Evolutionary conservation across 2,329 filamentous ascomycete species (phyloP).

Genomic region (Colletotrichum sp.): DNA sequence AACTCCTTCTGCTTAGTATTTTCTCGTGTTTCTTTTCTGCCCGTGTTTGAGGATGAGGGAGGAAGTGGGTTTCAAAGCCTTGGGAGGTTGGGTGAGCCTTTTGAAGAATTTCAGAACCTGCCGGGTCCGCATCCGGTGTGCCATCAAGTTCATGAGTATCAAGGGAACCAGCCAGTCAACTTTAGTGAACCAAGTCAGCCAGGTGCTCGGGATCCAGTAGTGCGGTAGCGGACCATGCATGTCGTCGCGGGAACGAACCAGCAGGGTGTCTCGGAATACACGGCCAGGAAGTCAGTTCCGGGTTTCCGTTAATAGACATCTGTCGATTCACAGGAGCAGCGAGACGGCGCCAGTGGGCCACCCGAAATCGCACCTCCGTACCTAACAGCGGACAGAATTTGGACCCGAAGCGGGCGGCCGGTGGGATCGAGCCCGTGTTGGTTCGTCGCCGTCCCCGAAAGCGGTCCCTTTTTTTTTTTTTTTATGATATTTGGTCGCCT

Average conservation of each 20-base stretch:
- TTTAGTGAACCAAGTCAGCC: not conserved
- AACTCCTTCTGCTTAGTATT: no score
- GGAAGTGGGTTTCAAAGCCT: no score
- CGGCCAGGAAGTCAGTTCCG: not conserved
- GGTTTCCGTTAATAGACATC: no score
- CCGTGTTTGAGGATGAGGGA: no score
- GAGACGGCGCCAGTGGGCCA: not conserved
- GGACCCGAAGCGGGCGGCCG: not conserved
- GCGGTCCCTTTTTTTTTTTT: not conserved
- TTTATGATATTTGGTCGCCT: not conserved
- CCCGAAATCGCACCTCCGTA: not conserved
- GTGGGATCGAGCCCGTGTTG: not conserved
- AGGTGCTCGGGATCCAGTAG: not conserved
- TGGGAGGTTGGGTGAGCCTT: no score
- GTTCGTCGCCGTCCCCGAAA: not conserved
- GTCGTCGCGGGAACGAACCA: not conserved
- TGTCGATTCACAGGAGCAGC: no score
- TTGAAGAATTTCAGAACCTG: no score
- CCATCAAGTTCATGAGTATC: not conserved
- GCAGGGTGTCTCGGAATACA: not conserved
- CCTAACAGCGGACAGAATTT: not conserved
- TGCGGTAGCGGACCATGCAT: not conserved
- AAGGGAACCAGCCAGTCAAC: not conserved
- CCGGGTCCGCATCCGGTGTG: no score
- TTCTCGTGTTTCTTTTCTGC: no score